These are phyloP conservation scores for Nigrospora oryzae DNA, from an alignment of 2,329 filamentous ascomycete species.

Conservation along the genomic window DNA sequence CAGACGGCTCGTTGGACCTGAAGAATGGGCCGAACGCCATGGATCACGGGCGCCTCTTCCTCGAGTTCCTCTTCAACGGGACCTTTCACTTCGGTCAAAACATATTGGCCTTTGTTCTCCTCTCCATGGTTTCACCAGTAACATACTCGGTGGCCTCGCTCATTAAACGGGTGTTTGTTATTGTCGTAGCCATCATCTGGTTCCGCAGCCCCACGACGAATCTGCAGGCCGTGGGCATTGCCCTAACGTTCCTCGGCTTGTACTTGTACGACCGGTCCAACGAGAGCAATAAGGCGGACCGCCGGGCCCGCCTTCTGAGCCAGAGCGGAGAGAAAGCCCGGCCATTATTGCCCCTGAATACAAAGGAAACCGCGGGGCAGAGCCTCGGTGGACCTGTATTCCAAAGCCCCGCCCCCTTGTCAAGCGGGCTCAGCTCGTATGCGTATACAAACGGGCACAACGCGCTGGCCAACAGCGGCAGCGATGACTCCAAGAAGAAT, in stretches of 20 bases:
- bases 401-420: conserved; percentile 24
- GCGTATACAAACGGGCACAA: conserved; percentile 38
- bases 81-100: conserved; percentile 95
- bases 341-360: conserved; percentile 59
- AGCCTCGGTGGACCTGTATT: conserved; percentile 23
- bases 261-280: conserved; percentile 94
- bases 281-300: conserved; percentile 80
- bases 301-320: conserved; percentile 63
- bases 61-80: conserved; percentile 97
- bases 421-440: conserved; percentile 21
- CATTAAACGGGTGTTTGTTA: conserved; percentile 96
- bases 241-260: conserved; percentile 80
- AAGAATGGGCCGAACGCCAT: conserved; percentile 54
- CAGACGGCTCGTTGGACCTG: conserved; percentile 68
- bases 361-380: conserved; percentile 25
- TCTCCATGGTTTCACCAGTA: conserved; percentile 91
- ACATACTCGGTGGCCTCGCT: conserved; percentile 94
- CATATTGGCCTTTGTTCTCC: conserved; percentile 84
- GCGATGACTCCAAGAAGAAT: conserved; percentile 47
- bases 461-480: conserved; percentile 18
- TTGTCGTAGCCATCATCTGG: conserved; percentile 91
- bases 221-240: conserved; percentile 77
- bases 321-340: conserved; percentile 30
- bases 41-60: conserved; percentile 61
- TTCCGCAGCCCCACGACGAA: conserved; percentile 83